Percentiles rank a stretch among this genome's conserved stretches.
Evolutionary conservation across 441 rosid genomes (phyloP).

Genomic region (Bocquillonia castaneifolia): DNA sequence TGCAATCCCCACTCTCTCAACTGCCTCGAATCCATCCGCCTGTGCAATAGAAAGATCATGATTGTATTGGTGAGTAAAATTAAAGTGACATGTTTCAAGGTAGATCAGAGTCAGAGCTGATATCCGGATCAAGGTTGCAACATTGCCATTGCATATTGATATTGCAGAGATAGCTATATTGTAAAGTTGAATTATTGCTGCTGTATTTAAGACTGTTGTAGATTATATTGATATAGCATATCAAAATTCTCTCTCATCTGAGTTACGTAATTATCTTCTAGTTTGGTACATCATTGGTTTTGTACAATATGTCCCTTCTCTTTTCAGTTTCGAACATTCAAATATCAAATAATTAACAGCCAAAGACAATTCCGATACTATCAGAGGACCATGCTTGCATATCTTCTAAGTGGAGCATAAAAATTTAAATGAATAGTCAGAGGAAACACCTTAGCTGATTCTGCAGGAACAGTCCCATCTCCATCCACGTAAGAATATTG

Average conservation of each 20-base stretch:
- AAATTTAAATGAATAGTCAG: conserved; percentile 10
- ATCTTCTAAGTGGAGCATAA: not conserved
- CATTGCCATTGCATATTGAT: too few relatives aligned
- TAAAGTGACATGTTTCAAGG: too few relatives aligned
- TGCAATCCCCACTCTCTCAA: conserved; percentile 56
- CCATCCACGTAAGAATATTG: conserved; percentile 75
- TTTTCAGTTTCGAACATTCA: not conserved
- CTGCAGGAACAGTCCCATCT: conserved; percentile 87
- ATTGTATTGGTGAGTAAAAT: too few relatives aligned
- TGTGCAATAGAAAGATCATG: conserved; percentile 17
- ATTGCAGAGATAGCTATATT: too few relatives aligned
- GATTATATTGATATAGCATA: too few relatives aligned
- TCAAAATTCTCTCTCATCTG: too few relatives aligned
- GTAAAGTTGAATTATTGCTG: too few relatives aligned
- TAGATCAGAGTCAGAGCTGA: too few relatives aligned
- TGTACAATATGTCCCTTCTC: too few relatives aligned
- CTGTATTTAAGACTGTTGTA: too few relatives aligned
- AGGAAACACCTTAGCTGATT: conserved; percentile 60
- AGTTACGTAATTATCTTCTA: not conserved
- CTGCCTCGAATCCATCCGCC: conserved; percentile 63
- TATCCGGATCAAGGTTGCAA: too few relatives aligned
- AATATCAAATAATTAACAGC: not conserved
- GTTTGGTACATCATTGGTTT: not conserved
- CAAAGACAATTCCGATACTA: not conserved
- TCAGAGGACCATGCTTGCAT: not conserved